Percentiles rank a stretch among this genome's conserved stretches.
Evolutionary conservation across 2,329 filamentous ascomycete species (phyloP).

Genomic region (Ophiobolus disseminans): DNA sequence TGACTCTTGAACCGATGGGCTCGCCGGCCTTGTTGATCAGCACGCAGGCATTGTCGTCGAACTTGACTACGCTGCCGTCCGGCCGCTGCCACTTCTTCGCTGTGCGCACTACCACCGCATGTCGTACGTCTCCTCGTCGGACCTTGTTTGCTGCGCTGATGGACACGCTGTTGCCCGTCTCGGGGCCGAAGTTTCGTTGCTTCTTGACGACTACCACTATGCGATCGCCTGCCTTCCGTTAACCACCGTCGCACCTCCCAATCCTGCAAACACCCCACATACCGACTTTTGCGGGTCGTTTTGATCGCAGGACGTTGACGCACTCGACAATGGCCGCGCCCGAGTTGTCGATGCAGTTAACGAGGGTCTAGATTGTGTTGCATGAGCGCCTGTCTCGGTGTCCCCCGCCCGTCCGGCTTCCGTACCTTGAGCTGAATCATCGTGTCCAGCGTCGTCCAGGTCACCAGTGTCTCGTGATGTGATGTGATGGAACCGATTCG

Average conservation of each 20-base stretch:
- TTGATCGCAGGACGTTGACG: slow-evolving; percentile 89
- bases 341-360: slow-evolving; percentile 99
- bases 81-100: slow-evolving; percentile 83
- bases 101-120: slow-evolving; percentile 93
- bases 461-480: neutral
- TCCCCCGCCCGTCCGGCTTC: neutral
- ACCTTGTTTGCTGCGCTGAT: slow-evolving; percentile 86
- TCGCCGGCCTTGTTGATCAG: slow-evolving; percentile 96
- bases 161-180: slow-evolving; percentile 74
- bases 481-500: no score
- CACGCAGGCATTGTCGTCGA: slow-evolving; percentile 98
- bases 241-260: slow-evolving; percentile 7
- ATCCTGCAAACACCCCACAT: slow-evolving; percentile 43
- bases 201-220: slow-evolving; percentile 98
- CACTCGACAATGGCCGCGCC: slow-evolving; percentile 97
- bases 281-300: slow-evolving; percentile 89
- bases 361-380: slow-evolving; percentile 71
- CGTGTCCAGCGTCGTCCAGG: slow-evolving; percentile 17
- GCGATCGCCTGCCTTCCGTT: slow-evolving; percentile 74
- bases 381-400: slow-evolving; percentile 61
- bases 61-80: slow-evolving; percentile 89
- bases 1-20: slow-evolving; percentile 80
- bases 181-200: slow-evolving; percentile 78
- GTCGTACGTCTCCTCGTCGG: slow-evolving; percentile 92
- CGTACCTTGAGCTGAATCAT: slow-evolving; percentile 52